Evolutionary conservation across 2,329 filamentous ascomycete species (phyloP).

Genomic region (Ramularia endophylla): DNA sequence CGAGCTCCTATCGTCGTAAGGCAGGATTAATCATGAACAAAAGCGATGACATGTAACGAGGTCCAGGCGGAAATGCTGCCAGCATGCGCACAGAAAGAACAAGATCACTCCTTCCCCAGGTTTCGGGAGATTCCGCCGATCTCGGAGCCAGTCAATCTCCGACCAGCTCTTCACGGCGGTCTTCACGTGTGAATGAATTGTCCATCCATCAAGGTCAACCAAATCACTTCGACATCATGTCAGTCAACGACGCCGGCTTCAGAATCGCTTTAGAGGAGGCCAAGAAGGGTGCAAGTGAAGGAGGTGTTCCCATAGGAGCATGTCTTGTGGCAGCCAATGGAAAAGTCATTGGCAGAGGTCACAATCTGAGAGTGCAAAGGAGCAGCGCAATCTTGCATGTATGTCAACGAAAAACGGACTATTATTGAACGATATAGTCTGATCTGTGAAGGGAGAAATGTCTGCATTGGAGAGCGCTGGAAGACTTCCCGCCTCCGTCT

Average conservation of each 20-base stretch:
- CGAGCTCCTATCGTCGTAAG: too few relatives aligned
- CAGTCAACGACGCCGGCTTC: slow-evolving; percentile 46
- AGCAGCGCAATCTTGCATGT: slow-evolving; percentile 67
- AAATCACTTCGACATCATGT: slow-evolving; percentile 17
- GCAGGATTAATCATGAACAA: too few relatives aligned
- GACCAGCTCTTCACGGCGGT: too few relatives aligned
- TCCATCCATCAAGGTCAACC: slow-evolving; percentile 11
- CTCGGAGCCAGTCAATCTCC: too few relatives aligned
- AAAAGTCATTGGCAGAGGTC: slow-evolving; percentile 63
- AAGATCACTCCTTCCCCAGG: too few relatives aligned
- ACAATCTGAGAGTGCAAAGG: slow-evolving; percentile 70
- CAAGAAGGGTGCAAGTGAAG: slow-evolving; percentile 49
- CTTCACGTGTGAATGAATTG: too few relatives aligned
- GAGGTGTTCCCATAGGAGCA: slow-evolving; percentile 53
- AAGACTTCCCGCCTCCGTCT: slow-evolving; percentile 61
- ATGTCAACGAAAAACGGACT: slow-evolving; percentile 14
- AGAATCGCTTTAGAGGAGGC: slow-evolving; percentile 54
- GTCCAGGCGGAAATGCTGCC: too few relatives aligned
- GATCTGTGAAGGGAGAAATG: slow-evolving; percentile 58
- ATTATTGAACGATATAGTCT: not conserved
- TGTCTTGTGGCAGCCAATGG: slow-evolving; percentile 63
- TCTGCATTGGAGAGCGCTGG: slow-evolving; percentile 70
- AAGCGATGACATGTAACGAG: too few relatives aligned
- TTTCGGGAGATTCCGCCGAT: too few relatives aligned
- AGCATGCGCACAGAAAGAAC: too few relatives aligned